Evolutionary conservation across 1,284 basidiomycete species (phyloP).

Genomic region (Paramarasmius palmivorus): DNA sequence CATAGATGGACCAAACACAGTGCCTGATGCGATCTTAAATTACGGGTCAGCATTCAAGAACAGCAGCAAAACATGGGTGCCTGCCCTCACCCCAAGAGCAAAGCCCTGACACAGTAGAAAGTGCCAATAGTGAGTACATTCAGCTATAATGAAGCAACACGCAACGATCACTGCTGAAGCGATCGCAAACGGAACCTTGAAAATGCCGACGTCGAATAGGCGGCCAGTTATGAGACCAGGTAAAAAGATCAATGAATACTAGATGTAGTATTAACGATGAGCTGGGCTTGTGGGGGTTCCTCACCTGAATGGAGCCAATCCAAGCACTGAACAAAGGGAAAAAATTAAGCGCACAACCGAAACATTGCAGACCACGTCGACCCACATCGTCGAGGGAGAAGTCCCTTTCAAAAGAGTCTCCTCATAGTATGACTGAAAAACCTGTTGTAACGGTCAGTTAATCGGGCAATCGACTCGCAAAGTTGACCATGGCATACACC

Average conservation of each 20-base stretch:
- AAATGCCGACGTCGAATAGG: conserved; percentile 45
- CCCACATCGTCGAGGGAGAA: conserved; percentile 48
- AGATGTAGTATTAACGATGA: no score
- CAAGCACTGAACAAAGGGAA: conserved; percentile 37
- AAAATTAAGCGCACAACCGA: background rate
- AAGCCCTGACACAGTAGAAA: conserved; percentile 22
- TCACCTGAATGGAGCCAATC: conserved; percentile 59
- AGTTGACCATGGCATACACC: conserved; percentile 12
- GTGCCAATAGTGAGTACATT: conserved; percentile 23
- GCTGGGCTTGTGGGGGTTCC: no score
- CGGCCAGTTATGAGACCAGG: conserved; percentile 20
- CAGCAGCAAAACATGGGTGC: no score
- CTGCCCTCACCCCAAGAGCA: conserved; percentile 6
- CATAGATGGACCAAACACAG: background rate
- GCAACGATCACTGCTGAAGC: conserved; percentile 41
- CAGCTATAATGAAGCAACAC: conserved; percentile 46
- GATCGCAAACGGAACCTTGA: conserved; percentile 39
- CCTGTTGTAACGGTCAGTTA: conserved; percentile 21
- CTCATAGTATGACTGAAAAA: conserved; percentile 48
- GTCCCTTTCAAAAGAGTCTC: conserved; percentile 31
- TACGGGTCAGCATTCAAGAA: no score
- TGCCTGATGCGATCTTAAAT: background rate
- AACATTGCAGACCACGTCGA: conserved; percentile 17
- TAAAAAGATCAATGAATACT: conserved; percentile 49
- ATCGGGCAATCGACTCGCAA: background rate